These are phyloP conservation scores for Pyrenochaeta sp. DNA, from an alignment of 2,329 filamentous ascomycete species.

Conservation along the genomic window DNA sequence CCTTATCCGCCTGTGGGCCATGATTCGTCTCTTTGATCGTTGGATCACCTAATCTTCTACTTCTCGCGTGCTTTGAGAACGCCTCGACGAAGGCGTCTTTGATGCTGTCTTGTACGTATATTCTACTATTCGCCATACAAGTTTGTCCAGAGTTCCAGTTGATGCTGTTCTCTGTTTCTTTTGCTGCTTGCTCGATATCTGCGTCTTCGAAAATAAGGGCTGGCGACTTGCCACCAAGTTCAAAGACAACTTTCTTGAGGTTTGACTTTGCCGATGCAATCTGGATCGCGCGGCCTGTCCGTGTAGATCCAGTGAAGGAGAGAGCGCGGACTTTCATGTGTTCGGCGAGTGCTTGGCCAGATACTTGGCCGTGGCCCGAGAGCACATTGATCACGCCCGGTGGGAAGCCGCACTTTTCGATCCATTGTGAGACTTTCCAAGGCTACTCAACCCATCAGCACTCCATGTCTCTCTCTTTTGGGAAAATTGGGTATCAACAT, in stretches of 20 bases:
- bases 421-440: constrained; percentile 82
- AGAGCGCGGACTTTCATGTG: constrained; percentile 83
- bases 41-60: constrained; percentile 29
- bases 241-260: constrained; percentile 85
- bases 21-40: constrained; percentile 23
- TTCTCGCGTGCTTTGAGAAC: constrained; percentile 24
- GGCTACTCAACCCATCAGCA: constrained; percentile 52
- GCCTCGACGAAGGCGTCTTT: constrained; percentile 48
- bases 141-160: constrained; percentile 65
- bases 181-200: constrained; percentile 77
- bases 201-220: constrained; percentile 81
- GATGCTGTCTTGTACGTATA: constrained; percentile 64
- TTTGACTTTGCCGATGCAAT: constrained; percentile 74
- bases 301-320: constrained; percentile 83
- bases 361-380: constrained; percentile 77
- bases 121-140: constrained; percentile 65
- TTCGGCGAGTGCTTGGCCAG: constrained; percentile 78
- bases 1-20: constrained; percentile 35
- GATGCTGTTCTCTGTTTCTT: constrained; percentile 56
- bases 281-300: constrained; percentile 85
- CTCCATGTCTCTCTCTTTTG: neutral
- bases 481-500: no score
- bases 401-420: constrained; percentile 79
- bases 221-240: constrained; percentile 86
- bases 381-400: constrained; percentile 81